Evolutionary conservation across 345 rosid genomes (phyloP).

Genomic region (Lepidium africanum): DNA sequence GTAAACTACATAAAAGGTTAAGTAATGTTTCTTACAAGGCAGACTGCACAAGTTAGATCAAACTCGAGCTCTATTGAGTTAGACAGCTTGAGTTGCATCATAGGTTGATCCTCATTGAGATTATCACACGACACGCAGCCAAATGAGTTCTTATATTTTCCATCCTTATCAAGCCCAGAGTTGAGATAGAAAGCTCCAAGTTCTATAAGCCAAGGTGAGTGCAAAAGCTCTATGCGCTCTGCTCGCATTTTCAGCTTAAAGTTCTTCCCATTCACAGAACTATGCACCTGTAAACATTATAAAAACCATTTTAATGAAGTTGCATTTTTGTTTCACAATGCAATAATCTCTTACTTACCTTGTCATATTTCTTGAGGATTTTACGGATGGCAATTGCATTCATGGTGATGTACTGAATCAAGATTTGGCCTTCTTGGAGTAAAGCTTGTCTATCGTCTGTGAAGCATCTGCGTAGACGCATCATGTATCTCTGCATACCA

Average conservation of each 20-base stretch:
- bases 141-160: conserved; percentile 34
- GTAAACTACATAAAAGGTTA: neutral
- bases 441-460: conserved; percentile 45
- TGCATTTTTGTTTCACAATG: neutral
- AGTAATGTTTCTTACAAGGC: conserved; percentile 42
- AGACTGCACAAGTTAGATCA: conserved; percentile 73
- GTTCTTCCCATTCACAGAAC: conserved; percentile 70
- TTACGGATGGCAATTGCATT: conserved; percentile 81
- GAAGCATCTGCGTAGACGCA: conserved; percentile 55
- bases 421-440: conserved; percentile 60
- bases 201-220: conserved; percentile 93
- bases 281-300: conserved; percentile 51
- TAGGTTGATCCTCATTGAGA: conserved; percentile 41
- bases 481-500: conserved; percentile 61
- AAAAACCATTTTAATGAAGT: neutral
- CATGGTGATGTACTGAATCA: conserved; percentile 78
- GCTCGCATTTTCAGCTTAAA: conserved; percentile 80
- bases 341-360: conserved; percentile 35
- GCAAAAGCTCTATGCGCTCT: conserved; percentile 79
- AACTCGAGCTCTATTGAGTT: conserved; percentile 63
- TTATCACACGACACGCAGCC: conserved; percentile 52
- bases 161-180: conserved; percentile 43
- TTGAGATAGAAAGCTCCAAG: conserved; percentile 85
- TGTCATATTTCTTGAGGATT: conserved; percentile 92
- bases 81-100: conserved; percentile 53